A percentile compares a stretch with the other conserved stretches of the same genome.
These are phyloP conservation scores for Venturia aucupariae DNA, from an alignment of 2,329 filamentous ascomycete genomes.

Conservation along the genomic window DNA sequence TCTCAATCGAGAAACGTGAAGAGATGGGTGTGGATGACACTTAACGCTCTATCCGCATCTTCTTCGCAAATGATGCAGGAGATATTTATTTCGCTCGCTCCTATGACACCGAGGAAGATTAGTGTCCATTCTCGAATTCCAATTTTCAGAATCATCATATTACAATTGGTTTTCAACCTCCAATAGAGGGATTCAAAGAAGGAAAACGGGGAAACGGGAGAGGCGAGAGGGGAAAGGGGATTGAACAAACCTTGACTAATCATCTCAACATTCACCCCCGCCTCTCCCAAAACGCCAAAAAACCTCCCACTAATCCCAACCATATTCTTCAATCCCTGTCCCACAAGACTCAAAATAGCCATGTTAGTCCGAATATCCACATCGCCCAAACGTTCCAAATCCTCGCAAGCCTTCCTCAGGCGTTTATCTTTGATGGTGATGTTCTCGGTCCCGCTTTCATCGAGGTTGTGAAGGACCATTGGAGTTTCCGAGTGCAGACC, in stretches of 20 bases:
- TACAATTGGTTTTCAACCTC: constrained; percentile 84
- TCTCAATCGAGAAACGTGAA: constrained; percentile 97
- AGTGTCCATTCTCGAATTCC: too few species aligned
- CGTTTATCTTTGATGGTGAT: neutral
- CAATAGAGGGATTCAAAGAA: constrained; percentile 62
- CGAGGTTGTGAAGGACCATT: neutral
- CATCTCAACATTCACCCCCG: constrained; percentile 6
- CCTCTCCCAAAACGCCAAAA: constrained; percentile 1
- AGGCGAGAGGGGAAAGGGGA: neutral
- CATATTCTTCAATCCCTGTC: constrained; percentile 10
- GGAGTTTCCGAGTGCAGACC: neutral
- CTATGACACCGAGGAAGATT: too few species aligned
- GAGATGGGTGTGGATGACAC: constrained; percentile 89
- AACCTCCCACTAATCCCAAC: neutral
- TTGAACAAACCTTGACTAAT: constrained; percentile 5
- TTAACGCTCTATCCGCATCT: constrained; percentile 88
- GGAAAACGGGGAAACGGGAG: too few species aligned
- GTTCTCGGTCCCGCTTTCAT: neutral
- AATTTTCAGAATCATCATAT: too few species aligned
- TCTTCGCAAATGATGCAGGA: constrained; percentile 23
- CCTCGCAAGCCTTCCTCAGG: neutral
- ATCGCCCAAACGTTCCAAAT: neutral
- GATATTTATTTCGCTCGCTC: constrained; percentile 10
- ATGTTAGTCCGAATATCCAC: neutral
- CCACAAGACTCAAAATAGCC: constrained; percentile 6